Evolutionary conservation across 495 filamentous ascomycete species (phyloP), one percentile per base, ranked within the genome.

Genomic region (Penicillium simplicissimum): DNA sequence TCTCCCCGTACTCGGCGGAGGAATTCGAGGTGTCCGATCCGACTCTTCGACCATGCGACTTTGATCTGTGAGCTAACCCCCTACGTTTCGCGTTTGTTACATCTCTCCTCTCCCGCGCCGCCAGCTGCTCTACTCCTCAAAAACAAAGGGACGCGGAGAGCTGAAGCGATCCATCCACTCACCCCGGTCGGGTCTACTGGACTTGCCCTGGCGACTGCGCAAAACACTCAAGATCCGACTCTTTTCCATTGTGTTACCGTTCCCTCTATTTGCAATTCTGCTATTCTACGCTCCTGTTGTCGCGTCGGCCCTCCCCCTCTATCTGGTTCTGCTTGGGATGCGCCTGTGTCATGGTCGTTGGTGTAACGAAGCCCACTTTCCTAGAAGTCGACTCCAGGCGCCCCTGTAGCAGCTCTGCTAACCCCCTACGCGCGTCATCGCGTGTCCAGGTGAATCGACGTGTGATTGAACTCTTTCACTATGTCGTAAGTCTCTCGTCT

Each of bases 401-500:
- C 69, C 65, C 67, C 66, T 68, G 68, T 72, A 74, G 71, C 75
- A 72, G 73, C 65, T 71, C 72, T 73, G 71, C 74, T 77, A 76
- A 76, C 70, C 68, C 71, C 67, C 67, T 69, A 72, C 71, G 69
- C 68, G 68, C 51, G 31, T 19, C 36, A 57, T 67, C 54, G 75
- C 74, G 74, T 73, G 68, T 75, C 74, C 76, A 77, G 74, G 77
- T 79, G 76, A 77, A 67, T 71, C 68, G 67, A 57, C 69, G 69
- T 67, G 70, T 77, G 75, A 72, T 76, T 76, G 75, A 66, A 69
- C 71, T 71, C 69, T 58, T 75, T 74, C 75, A 79, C 71, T 65
- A 82, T 82, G 80, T 81, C 80, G 80, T 82, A 79, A 82, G 80
- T 82, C 67, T 58, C 63, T 67, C 61, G 71, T 73, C 68, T 72